Evolutionary conservation across 139 green algal genomes (phyloP).

Genomic region (Ettlia oleoabundans): DNA sequence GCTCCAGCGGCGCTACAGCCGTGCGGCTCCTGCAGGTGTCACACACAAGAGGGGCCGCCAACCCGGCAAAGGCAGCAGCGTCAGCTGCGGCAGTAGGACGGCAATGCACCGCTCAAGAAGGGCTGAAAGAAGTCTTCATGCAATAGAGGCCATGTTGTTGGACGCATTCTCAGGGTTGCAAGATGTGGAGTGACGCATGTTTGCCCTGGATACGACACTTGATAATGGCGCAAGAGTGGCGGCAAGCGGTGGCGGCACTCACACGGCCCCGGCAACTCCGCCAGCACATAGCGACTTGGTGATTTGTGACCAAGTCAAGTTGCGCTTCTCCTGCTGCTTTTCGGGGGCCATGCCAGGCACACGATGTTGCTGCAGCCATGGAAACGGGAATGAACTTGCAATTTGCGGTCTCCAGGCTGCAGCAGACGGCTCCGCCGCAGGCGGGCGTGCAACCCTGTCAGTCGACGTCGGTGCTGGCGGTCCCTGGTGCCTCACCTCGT

Average conservation of each 20-base stretch:
- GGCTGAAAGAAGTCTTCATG: no score
- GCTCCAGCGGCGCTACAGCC: constrained; percentile 96
- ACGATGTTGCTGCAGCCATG: background rate
- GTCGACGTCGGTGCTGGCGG: background rate
- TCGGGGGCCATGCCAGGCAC: constrained; percentile 16
- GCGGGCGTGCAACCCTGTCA: background rate
- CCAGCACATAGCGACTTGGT: constrained; percentile 86
- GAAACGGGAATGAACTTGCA: no score
- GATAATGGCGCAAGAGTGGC: no score
- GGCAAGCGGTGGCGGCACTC: constrained; percentile 52
- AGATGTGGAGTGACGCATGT: no score
- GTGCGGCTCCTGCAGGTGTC: constrained; percentile 86
- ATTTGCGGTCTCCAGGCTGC: no score
- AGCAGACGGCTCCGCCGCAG: no score
- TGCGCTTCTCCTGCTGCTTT: constrained; percentile 29
- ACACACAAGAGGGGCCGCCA: background rate
- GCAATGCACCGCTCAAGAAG: no score
- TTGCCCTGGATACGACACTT: no score
- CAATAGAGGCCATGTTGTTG: no score
- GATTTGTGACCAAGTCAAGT: constrained; percentile 62
- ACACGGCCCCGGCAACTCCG: constrained; percentile 92
- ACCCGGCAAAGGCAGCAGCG: background rate
- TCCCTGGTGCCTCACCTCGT: background rate
- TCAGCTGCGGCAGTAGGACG: background rate
- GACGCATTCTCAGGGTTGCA: no score